These are phyloP conservation scores for Umbelopsis vinacea DNA, from an alignment of 192 early-diverging fungal species.

Conservation along the genomic window DNA sequence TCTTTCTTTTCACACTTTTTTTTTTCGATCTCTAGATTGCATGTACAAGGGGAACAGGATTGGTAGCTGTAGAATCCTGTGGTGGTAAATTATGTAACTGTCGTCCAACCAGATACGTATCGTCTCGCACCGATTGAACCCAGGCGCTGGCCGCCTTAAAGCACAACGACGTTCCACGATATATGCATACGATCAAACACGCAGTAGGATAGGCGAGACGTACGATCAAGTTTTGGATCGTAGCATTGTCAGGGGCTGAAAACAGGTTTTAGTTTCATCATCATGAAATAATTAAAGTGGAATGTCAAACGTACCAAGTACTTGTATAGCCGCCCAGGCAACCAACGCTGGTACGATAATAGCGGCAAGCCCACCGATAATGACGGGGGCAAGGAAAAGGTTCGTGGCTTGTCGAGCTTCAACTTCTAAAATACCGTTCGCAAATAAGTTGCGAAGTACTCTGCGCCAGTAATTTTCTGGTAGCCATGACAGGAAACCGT, in stretches of 20 bases:
- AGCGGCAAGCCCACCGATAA: slow-evolving; percentile 31
- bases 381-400: slow-evolving; percentile 42
- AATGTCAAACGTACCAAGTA: slow-evolving; percentile 32
- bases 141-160: slow-evolving; percentile 63
- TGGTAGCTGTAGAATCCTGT: neutral
- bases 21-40: neutral
- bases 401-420: slow-evolving; percentile 37
- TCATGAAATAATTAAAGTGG: neutral
- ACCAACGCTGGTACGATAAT: slow-evolving; percentile 43
- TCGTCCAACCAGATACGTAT: slow-evolving; percentile 84
- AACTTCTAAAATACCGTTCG: slow-evolving; percentile 33
- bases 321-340: slow-evolving; percentile 36
- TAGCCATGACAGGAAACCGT: slow-evolving; percentile 49
- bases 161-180: slow-evolving; percentile 33
- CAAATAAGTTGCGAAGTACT: slow-evolving; percentile 44
- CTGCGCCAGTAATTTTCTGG: slow-evolving; percentile 51
- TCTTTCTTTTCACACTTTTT: neutral
- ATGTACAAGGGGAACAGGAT: slow-evolving; percentile 18
- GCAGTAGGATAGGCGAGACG: slow-evolving; percentile 47
- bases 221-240: slow-evolving; percentile 28
- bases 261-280: neutral
- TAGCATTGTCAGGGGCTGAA: slow-evolving; percentile 30
- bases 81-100: slow-evolving; percentile 78
- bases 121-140: slow-evolving; percentile 80
- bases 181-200: slow-evolving; percentile 38